These are phyloP conservation scores for Salvia rosmarinus DNA, from an alignment of 257 asterid genomes.

Conservation along the genomic window DNA sequence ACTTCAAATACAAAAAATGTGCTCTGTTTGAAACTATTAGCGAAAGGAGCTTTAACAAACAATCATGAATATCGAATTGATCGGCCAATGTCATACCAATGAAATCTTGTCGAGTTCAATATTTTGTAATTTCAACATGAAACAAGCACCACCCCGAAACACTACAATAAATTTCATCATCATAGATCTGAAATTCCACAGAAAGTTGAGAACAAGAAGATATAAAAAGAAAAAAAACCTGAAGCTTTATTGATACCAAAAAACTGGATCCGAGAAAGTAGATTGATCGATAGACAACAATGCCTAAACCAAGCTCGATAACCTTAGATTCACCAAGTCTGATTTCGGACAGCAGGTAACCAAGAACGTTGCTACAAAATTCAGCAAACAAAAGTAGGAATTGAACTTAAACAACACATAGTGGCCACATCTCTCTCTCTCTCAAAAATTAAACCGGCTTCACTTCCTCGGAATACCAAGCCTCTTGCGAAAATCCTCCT, in stretches of 20 bases:
- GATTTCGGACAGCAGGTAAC: not conserved
- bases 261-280: conserved; percentile 1
- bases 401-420: conserved; percentile 41
- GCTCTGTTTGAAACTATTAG: too few species aligned
- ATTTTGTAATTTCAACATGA: not conserved
- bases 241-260: conserved; percentile 12
- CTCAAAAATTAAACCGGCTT: conserved; percentile 5
- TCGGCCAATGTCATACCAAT: too few species aligned
- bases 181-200: not conserved
- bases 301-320: not conserved
- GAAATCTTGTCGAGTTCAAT: not conserved
- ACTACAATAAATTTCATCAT: not conserved
- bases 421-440: not conserved
- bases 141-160: not conserved
- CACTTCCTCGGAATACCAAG: conserved; percentile 55
- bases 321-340: not conserved
- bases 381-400: conserved; percentile 26
- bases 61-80: too few species aligned
- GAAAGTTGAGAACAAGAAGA: not conserved
- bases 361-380: conserved; percentile 26
- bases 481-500: conserved; percentile 86
- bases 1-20: too few species aligned
- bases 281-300: not conserved
- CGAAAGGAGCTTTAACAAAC: too few species aligned
- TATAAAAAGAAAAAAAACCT: not conserved